Percentiles rank a stretch among this genome's conserved stretches.
These are phyloP conservation scores for Curvularia sp. DNA, from an alignment of 2,329 filamentous ascomycete species.

Conservation along the genomic window DNA sequence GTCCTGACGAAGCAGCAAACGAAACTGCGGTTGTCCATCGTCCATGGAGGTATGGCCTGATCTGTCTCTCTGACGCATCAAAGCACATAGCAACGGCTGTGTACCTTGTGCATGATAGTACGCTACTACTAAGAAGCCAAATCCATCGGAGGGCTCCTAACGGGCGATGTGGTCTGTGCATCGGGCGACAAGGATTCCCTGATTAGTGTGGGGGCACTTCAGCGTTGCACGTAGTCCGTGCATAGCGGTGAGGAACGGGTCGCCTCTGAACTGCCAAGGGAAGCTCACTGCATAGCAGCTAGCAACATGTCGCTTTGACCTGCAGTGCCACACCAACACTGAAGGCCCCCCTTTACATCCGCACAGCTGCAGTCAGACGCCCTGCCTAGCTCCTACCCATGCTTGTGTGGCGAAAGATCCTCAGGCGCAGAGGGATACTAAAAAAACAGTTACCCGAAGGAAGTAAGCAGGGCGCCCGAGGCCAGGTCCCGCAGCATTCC, in stretches of 20 bases:
- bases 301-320: neutral
- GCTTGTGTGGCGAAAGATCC: neutral
- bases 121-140: neutral
- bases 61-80: neutral
- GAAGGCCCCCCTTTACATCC: neutral
- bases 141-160: neutral
- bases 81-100: neutral
- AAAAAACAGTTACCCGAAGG: neutral
- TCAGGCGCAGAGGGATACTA: neutral
- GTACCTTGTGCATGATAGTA: neutral
- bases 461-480: neutral
- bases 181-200: neutral
- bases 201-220: neutral
- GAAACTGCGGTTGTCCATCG: neutral
- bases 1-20: neutral
- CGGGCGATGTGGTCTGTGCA: neutral
- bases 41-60: neutral
- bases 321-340: neutral
- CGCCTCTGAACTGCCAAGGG: neutral
- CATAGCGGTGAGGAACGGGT: neutral
- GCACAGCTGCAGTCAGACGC: neutral
- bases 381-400: neutral
- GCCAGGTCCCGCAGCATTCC: neutral
- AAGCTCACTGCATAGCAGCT: neutral
- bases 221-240: neutral